phyloP scores from a whole-genome alignment of 768 basidiomycete species.

The Arthromyces matolae region DNA sequence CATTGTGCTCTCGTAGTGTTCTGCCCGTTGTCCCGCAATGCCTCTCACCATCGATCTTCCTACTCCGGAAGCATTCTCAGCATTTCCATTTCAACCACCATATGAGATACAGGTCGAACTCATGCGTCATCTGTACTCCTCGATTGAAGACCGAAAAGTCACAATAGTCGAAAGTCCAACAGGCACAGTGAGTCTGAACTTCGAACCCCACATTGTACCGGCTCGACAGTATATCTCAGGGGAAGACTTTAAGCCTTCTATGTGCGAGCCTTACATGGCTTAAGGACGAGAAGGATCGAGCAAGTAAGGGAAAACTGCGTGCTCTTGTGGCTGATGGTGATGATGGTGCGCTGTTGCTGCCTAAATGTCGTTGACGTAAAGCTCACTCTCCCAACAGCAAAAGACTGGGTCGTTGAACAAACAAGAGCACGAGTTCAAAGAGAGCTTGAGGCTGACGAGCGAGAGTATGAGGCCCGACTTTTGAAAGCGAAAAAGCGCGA shows the following conservation, averaged over 20 bases:
- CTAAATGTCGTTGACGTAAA: too few species aligned
- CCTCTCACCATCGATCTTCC: constrained; percentile 39
- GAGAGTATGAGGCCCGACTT: constrained; percentile 60
- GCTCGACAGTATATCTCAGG: constrained; percentile 39
- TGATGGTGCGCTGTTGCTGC: constrained; percentile 23
- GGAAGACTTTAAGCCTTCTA: constrained; percentile 81
- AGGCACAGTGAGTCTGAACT: constrained; percentile 59
- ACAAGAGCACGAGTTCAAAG: constrained; percentile 59
- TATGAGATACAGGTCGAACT: constrained; percentile 83
- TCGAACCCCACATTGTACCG: background rate
- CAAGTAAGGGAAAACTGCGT: constrained; percentile 60
- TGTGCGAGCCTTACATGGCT: constrained; percentile 78
- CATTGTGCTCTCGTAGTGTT: background rate
- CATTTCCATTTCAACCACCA: constrained; percentile 81
- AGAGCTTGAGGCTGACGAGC: constrained; percentile 65
- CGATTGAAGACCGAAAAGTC: constrained; percentile 72
- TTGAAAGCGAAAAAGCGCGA: constrained; percentile 61
- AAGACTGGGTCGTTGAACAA: constrained; percentile 76
- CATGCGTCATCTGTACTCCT: constrained; percentile 82
- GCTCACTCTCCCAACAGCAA: too few species aligned
- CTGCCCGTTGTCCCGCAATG: background rate
- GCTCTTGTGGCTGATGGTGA: constrained; percentile 31
- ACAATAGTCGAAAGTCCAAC: constrained; percentile 88
- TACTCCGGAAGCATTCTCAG: constrained; percentile 65
- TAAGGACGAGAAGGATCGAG: constrained; percentile 63